Evolutionary conservation across 768 basidiomycete genomes (phyloP), one percentile per base, ranked within the genome.

Genomic region (Pleurotus citrinopileatus): DNA sequence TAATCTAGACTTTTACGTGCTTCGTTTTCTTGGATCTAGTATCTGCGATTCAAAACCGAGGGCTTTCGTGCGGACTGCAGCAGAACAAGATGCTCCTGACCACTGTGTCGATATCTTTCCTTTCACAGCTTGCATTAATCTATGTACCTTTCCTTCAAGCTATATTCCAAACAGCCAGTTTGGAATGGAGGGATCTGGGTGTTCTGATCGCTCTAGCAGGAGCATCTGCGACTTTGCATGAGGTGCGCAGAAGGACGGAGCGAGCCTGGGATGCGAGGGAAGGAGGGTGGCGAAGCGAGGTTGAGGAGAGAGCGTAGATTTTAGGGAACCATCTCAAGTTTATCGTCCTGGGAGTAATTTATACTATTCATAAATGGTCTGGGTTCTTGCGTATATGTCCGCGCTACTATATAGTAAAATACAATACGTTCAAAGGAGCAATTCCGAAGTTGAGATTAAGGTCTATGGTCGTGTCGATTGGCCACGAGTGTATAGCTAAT

Each of bases 11-110:
- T 22, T 98, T 98, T 70, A 90, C 94, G 15, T 89, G 86, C 65
- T 98, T 98, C 71, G 96, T 98, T 55, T 91, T 98, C 77, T 87
- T 98, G 57, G 96, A 98, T 70, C 83, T 98, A 40, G 89, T 94
- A 8, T 98, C 94, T 34, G 96, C 96, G 1, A 70, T 97, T 27
- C 95, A 98, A 67, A 96, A 91, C 68, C 91, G 96, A 52, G 94
- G 94, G 9, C 81, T 98, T 13, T 85, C 87, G 38, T 96, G 94
- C 61, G 86, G 84, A 4, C 65, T 98, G 26, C 73, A 83, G 54
- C 86, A 87, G 64, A 98, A 98, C 76, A 81, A 80, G 63, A 95
- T 98, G 91, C 78, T 98, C 55, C 70, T 96, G 57, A 76, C 84
- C 58, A 98, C 96, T 0, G 91, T 97, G 43, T 89, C 86, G 3